Evolutionary conservation across 148 eudicot genomes (phyloP), one percentile per base, ranked within the genome.

Genomic region (Rhododendron kiyosumense): DNA sequence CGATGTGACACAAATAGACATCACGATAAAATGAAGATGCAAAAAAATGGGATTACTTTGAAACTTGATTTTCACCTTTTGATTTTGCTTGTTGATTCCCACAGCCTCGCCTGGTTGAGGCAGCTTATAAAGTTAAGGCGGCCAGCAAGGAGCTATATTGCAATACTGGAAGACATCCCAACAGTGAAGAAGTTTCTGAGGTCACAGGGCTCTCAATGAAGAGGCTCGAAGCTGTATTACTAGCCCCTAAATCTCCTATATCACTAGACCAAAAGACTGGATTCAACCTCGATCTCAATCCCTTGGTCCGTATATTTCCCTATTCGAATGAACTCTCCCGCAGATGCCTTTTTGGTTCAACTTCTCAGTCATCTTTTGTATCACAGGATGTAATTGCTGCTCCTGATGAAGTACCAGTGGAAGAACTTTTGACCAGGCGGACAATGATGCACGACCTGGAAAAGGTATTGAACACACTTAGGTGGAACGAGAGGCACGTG

Each of bases 171-270:
- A 93, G 91, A 86, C 93, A 92, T 0, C 96, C 99, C 13, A 76
- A 89, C 28, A 86, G 93, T 83, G 98, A 94, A 89, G 96, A 95
- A 91, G 92, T 97, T 49, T 98, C 99, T 59, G 91, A 94, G 86
- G 94, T 93, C 87, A 86, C 99, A n/a, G 99, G 98, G 77, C 93
- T 97, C 84, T 90, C 99, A 84, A 93, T 97, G 96, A 95, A 93
- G 86, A 94, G 96, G 86, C 88, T 97, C 38, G 80, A 88, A 73
- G 91, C 94, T 15, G 99, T 95, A 75, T 87, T 92, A 85, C 85
- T 92, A 87, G 89, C 92, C 85, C 99, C 99, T 48, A 97, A 95
- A 89, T 90, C 98, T 87, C 94, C 99, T 83, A 90, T 93, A 73
- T 96, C 99, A 26, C 96, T 97, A 52, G 99, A 96, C 89, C 97